These are phyloP conservation scores for Salix arbutifolia DNA, from an alignment of 345 rosid species.

Conservation along the genomic window DNA sequence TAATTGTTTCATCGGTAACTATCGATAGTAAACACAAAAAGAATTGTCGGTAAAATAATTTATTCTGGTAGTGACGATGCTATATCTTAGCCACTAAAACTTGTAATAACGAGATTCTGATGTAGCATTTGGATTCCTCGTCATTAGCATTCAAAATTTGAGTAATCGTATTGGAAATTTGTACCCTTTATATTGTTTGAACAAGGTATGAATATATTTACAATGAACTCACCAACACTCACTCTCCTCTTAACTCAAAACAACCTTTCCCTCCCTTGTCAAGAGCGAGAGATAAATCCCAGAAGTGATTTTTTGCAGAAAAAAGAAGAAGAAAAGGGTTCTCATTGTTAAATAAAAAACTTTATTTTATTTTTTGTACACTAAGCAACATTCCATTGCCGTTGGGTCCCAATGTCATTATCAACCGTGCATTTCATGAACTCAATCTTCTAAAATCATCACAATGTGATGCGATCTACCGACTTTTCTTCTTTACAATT, in stretches of 20 bases:
- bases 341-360: neutral
- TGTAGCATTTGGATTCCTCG: neutral
- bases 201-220: neutral
- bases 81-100: neutral
- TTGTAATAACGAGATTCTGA: neutral
- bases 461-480: constrained; percentile 66
- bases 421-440: constrained; percentile 37
- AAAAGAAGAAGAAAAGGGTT: neutral
- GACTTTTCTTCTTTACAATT: constrained; percentile 29
- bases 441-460: constrained; percentile 51
- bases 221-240: neutral
- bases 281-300: neutral
- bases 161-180: too few species aligned
- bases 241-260: neutral
- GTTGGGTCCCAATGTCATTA: constrained; percentile 1
- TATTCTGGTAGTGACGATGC: too few species aligned
- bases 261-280: too few species aligned
- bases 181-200: too few species aligned
- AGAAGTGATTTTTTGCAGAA: too few species aligned
- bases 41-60: too few species aligned
- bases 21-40: too few species aligned
- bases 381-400: constrained; percentile 12
- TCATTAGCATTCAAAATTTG: neutral
- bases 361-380: neutral
- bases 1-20: too few species aligned